These are phyloP conservation scores for Blastobotrys muscicola DNA, from an alignment of 805 yeast genomes.

Conservation along the genomic window DNA sequence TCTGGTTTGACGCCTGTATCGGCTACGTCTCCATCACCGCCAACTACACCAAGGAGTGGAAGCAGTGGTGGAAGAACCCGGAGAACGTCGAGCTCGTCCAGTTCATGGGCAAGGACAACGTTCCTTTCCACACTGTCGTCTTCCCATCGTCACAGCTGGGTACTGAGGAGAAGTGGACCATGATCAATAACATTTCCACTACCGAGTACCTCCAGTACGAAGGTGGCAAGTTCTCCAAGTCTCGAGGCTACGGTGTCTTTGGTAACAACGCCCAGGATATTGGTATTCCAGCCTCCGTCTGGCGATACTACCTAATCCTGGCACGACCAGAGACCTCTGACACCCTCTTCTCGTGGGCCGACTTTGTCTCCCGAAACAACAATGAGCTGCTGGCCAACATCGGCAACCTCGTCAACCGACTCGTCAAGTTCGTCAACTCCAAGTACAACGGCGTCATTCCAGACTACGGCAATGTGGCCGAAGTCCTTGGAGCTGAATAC, in stretches of 20 bases:
- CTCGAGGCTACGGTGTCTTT: constrained; percentile 96
- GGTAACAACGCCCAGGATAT: constrained; percentile 96
- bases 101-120: constrained; percentile 99
- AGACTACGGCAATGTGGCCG: constrained; percentile 36
- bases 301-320: constrained; percentile 93
- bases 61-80: constrained; percentile 92
- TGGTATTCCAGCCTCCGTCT: constrained; percentile 83
- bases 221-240: constrained; percentile 95
- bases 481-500: constrained; percentile 40
- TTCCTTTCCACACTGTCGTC: constrained; percentile 96
- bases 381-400: constrained; percentile 88
- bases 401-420: constrained; percentile 94
- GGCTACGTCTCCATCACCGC: constrained; percentile 97
- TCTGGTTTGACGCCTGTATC: constrained; percentile 98
- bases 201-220: constrained; percentile 97
- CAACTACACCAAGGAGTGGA: constrained; percentile 74
- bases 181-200: constrained; percentile 80
- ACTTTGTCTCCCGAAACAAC: constrained; percentile 89
- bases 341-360: constrained; percentile 95
- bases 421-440: constrained; percentile 68
- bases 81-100: constrained; percentile 82
- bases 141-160: constrained; percentile 93
- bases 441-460: constrained; percentile 92
- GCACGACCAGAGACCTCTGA: constrained; percentile 94
- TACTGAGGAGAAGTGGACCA: constrained; percentile 82